Evolutionary conservation across 2,329 filamentous ascomycete genomes (phyloP).

Genomic region (Diaporthe vaccinii): DNA sequence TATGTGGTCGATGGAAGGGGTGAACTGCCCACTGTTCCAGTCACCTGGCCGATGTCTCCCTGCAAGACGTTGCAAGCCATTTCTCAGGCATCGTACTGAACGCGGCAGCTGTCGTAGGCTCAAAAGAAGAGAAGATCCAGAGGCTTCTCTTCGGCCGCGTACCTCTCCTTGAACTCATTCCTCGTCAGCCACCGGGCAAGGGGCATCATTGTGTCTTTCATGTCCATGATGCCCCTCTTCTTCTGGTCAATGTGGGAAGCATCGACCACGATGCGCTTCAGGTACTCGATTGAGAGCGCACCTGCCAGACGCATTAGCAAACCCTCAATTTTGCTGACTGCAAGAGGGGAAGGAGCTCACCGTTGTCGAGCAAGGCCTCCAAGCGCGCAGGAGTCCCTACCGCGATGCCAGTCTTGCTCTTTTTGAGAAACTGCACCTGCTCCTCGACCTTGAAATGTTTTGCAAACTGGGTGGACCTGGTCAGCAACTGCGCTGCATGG

Average conservation of each 20-base stretch:
- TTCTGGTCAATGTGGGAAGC: slow-evolving; percentile 95
- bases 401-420: slow-evolving; percentile 81
- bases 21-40: not conserved
- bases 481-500: slow-evolving; percentile 38
- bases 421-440: slow-evolving; percentile 81
- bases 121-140: slow-evolving; percentile 77
- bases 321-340: not conserved
- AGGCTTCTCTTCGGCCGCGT: slow-evolving; percentile 69
- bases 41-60: not conserved
- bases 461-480: slow-evolving; percentile 72
- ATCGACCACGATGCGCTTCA: slow-evolving; percentile 61
- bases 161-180: slow-evolving; percentile 79
- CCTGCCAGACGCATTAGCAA: slow-evolving; percentile 40
- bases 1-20: not conserved
- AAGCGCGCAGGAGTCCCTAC: slow-evolving; percentile 91
- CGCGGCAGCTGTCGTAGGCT: slow-evolving; percentile 40
- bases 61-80: not conserved
- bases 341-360: slow-evolving; percentile 58
- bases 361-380: slow-evolving; percentile 84
- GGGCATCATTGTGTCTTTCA: slow-evolving; percentile 91
- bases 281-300: slow-evolving; percentile 38
- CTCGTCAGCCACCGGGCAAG: slow-evolving; percentile 81
- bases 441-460: slow-evolving; percentile 98
- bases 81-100: not conserved
- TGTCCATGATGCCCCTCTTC: slow-evolving; percentile 93